Conservation (phyloP, 257 asterid genomes). For the Avicennia marina region DNA sequence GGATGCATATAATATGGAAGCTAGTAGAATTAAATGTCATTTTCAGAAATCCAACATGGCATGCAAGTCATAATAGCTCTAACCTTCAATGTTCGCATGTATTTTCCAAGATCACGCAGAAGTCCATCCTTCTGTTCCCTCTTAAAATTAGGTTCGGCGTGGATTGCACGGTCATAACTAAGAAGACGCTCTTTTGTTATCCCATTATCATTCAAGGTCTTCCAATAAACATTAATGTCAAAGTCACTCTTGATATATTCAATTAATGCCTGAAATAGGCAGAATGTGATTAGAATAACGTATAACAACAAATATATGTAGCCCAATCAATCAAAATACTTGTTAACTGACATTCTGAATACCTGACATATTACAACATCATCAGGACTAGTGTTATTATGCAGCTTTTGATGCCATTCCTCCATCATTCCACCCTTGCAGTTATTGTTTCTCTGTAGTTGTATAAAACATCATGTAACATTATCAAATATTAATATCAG, state of each 20-base stretch:
- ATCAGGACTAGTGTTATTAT: constrained; percentile 98
- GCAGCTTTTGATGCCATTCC: constrained; percentile 99
- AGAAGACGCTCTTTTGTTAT: constrained; percentile 97
- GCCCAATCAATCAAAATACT: neutral
- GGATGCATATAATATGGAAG: constrained; percentile 9
- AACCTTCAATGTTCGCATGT: constrained; percentile 95
- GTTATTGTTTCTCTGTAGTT: constrained; percentile 74
- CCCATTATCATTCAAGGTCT: constrained; percentile 88
- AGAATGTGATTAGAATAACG: constrained; percentile 2
- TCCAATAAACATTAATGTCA: constrained; percentile 84
- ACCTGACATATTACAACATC: constrained; percentile 99
- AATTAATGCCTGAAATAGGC: constrained; percentile 67
- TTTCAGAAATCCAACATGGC: constrained; percentile 11
- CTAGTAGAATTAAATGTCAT: neutral
- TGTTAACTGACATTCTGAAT: constrained; percentile 19
- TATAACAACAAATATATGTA: neutral
- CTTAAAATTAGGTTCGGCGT: constrained; percentile 76
- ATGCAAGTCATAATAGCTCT: constrained; percentile 8
- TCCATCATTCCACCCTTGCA: constrained; percentile 99
- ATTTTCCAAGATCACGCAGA: constrained; percentile 86
- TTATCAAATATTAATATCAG: constrained; percentile 1
- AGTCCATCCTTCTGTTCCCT: constrained; percentile 84
- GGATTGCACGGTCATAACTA: constrained; percentile 97
- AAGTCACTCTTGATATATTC: constrained; percentile 81
- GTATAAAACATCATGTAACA: constrained; percentile 13